Percentiles rank a stretch among this genome's conserved stretches.
Conservation (phyloP, 75 land plant species). For the Picea glauca region DNA sequence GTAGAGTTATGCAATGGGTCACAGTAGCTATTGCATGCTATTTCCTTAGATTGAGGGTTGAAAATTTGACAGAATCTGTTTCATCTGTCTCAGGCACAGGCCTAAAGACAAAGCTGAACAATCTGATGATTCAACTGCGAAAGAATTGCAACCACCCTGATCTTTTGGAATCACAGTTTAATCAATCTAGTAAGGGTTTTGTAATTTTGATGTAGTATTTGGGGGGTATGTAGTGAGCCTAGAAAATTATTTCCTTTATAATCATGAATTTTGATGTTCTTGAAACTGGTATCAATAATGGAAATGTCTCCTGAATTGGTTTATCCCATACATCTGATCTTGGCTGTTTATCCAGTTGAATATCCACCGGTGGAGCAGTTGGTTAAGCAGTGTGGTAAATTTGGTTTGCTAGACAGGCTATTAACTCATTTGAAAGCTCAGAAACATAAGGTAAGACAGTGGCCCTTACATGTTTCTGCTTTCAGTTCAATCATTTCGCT, state of each 20-base stretch:
- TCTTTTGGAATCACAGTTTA: slow-evolving; percentile 36
- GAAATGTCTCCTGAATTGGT: neutral
- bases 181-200: neutral
- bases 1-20: neutral
- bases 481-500: too few relatives aligned
- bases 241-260: neutral
- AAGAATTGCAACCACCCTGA: slow-evolving; percentile 98
- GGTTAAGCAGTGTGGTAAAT: slow-evolving; percentile 51
- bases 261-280: neutral
- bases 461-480: neutral
- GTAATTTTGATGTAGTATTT: neutral
- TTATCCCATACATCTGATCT: neutral
- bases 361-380: slow-evolving; percentile 80
- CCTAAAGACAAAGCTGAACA: slow-evolving; percentile 46
- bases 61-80: neutral
- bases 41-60: neutral
- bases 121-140: slow-evolving; percentile 51
- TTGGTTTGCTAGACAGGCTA: slow-evolving; percentile 65
- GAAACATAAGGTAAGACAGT: slow-evolving; percentile 32
- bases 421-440: slow-evolving; percentile 20
- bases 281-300: neutral
- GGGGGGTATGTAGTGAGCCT: too few relatives aligned
- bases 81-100: slow-evolving; percentile 27
- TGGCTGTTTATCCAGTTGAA: slow-evolving; percentile 27
- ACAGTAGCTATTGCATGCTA: neutral